phyloP scores from a whole-genome alignment of 208 protist species.

The Crithidia bombi region DNA sequence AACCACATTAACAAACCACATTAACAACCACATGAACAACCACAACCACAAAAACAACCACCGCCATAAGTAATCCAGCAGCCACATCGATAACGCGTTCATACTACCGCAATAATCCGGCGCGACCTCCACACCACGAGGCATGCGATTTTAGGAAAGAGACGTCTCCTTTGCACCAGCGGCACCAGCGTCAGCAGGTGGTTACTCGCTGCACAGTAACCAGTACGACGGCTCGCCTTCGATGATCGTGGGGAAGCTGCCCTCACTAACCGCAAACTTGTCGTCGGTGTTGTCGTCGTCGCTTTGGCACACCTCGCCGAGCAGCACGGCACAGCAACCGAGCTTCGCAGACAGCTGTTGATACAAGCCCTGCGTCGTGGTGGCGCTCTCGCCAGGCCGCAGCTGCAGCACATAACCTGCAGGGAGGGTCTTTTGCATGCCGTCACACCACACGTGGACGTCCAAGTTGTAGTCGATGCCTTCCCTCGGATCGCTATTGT shows the following conservation, averaged over 20 bases:
- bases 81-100: too few species aligned
- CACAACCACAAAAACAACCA: too few species aligned
- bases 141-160: too few species aligned
- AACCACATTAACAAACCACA: too few species aligned
- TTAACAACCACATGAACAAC: too few species aligned
- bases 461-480: constrained; percentile 16
- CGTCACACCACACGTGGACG: constrained; percentile 22
- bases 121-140: too few species aligned
- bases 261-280: constrained; percentile 17
- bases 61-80: too few species aligned
- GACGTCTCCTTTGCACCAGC: too few species aligned
- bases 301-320: constrained; percentile 23
- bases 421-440: constrained; percentile 16
- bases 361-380: constrained; percentile 24
- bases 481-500: constrained; percentile 15
- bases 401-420: constrained; percentile 22
- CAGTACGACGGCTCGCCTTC: constrained; percentile 20
- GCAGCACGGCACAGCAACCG: constrained; percentile 13
- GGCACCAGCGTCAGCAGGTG: neutral
- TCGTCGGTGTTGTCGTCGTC: constrained; percentile 33
- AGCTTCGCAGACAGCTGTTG: constrained; percentile 25
- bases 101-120: too few species aligned
- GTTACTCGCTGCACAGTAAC: constrained; percentile 31
- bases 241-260: constrained; percentile 28
- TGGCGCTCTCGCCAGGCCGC: constrained; percentile 25